Evolutionary conservation across 2,329 filamentous ascomycete species (phyloP), one percentile per base, ranked within the genome.

Genomic region (Graphium sp.): DNA sequence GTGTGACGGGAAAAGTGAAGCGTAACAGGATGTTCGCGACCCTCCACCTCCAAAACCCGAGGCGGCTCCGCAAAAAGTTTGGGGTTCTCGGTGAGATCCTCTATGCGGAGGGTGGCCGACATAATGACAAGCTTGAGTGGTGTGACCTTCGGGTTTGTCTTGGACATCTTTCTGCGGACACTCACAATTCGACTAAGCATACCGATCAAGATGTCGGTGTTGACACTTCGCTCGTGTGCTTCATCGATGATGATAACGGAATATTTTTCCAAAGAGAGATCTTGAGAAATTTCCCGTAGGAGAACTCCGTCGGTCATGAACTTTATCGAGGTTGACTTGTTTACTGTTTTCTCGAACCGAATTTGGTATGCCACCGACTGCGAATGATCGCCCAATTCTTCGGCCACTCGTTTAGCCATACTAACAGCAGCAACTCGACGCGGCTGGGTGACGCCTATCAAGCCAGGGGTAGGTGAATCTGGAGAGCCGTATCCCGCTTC

Each of bases 221-320:
- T 95, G 42, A 94, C 81, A 43, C 84, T 95, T 41, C 91, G 72
- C 49, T 98, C 89, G 56, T 98, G 89, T 2, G 89, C 89, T 52
- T 98, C 89, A 43, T 98, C 89, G 35, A 98, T 87, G 27, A 98
- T 70, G 29, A 98, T 80, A 10, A 79, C 80, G 1, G 87, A 94
- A 50, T 98, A 98, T 41, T 91, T 91, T 28, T 66, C 71, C 24
- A 98, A 55, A 0, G 82, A 66, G 43, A 95, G 83, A 46, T 98
- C 89, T 38, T 89, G 75, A 1, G 81, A 75, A 30, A 94, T 77
- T 50, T 98, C 89, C 32, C 89, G 75, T 7, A 98, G 65, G 34
- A 98, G 59, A 17, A 98, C 84, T 64, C 89, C 89, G 50, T 98
- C 89, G 0, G 89, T 98, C 85, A 98, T 94, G 55, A 95, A 98